phyloP scores from a whole-genome alignment of 176 grass and related monocot genomes.

The Panicum miliaceum region DNA sequence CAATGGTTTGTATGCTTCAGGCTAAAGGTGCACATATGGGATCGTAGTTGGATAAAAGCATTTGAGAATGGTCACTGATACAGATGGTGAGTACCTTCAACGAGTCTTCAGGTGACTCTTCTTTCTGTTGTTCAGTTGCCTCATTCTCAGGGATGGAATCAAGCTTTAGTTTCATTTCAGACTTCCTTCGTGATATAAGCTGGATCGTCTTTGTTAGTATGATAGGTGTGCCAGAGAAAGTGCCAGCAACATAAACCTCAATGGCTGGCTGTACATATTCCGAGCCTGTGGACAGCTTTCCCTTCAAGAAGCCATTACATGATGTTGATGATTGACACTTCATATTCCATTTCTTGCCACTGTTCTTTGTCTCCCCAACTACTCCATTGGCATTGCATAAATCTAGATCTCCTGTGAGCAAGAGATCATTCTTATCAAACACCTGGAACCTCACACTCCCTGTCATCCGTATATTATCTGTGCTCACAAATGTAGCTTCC shows the following conservation, averaged over 20 bases:
- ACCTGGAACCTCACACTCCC: constrained; percentile 93
- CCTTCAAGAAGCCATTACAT: constrained; percentile 64
- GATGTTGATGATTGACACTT: constrained; percentile 62
- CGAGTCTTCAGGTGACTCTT: constrained; percentile 48
- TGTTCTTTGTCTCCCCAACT: constrained; percentile 50
- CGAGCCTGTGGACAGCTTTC: constrained; percentile 47
- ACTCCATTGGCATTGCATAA: constrained; percentile 65
- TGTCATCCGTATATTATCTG: constrained; percentile 87
- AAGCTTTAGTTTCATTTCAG: constrained; percentile 65
- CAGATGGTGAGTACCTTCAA: constrained; percentile 59
- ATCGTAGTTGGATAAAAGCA: background rate
- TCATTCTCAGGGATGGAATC: constrained; percentile 84
- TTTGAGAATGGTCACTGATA: background rate
- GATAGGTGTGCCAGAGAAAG: constrained; percentile 81
- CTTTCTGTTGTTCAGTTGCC: constrained; percentile 66
- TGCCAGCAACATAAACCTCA: constrained; percentile 86
- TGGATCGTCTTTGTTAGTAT: constrained; percentile 83
- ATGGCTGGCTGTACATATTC: constrained; percentile 65
- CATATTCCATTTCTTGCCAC: constrained; percentile 80
- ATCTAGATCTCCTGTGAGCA: constrained; percentile 78
- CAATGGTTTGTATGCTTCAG: background rate
- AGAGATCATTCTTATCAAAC: constrained; percentile 73
- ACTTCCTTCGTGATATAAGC: constrained; percentile 75
- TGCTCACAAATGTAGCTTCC: constrained; percentile 93
- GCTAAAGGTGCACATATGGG: constrained; percentile 12